Base-by-base conservation (phyloP, 2,329 filamentous ascomycete species). In the Ascochyta koolunga region DNA sequence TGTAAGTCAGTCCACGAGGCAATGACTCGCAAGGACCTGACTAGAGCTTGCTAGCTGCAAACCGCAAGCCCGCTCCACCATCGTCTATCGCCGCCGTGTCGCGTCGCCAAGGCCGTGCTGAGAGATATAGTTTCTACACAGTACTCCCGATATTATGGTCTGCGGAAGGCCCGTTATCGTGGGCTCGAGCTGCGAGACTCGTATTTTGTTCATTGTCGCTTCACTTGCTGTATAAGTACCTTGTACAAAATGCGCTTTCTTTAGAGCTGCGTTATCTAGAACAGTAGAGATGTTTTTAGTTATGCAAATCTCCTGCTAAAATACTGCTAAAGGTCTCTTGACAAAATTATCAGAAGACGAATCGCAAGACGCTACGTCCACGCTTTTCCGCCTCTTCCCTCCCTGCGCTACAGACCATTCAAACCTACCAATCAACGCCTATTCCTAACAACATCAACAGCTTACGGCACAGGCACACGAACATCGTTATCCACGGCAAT, bases 41-140 rank as follows among this genome's bases (percentile, higher is more conserved):
- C 32, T 24, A 6, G 42, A 39, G 27, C 42, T 25, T 9, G 22
- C 44, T 39, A 39, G 24, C 38, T 19, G 25, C 50, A 45, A 44
- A 39, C 51, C 51, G 44, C 29, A 44, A 33, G n/a, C n/a, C n/a
- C n/a, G n/a, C n/a, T n/a, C n/a, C 50, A 49, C 33, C 29, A 54
- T 44, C 44, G 22, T 44, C 44, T 49, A 49, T 49, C 50, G 19
- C n/a, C 27, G 15, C 21, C 44, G 44, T 39, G 4, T 25, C 44
- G 44, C 44, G 4, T 32, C 18, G 51, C 51, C 51, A 54, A 54
- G 51, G 44, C 45, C 40, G 40, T 36, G 13, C 10, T 19, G 27
- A 43, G 27, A 36, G 35, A 13, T 40, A 40, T 36, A 50, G 45
- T 45, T 50, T 50, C 45, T n/a, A n/a, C n/a, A n/a, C n/a, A n/a